Evolutionary conservation across 371 early-diverging fungal genomes (phyloP).

Genomic region (Mortierella sp.): DNA sequence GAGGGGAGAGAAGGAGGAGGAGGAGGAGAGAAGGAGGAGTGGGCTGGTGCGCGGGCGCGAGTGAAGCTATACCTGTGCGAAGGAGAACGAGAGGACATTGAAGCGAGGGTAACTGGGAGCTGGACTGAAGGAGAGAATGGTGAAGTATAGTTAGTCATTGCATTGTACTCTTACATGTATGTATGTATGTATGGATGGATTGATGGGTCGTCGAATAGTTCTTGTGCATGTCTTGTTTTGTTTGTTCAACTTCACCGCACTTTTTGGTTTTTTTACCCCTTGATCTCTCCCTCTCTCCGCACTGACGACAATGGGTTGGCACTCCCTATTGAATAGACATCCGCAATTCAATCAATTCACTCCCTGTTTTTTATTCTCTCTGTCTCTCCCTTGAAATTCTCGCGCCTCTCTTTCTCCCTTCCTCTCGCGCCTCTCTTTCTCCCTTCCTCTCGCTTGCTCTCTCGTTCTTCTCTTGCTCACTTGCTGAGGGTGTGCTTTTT

Average conservation of each 20-base stretch:
- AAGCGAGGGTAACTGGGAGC: too few species aligned
- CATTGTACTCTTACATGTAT: not conserved
- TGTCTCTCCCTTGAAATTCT: not conserved
- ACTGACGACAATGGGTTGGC: not conserved
- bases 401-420: not conserved
- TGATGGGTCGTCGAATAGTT: not conserved
- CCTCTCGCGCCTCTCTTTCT: not conserved
- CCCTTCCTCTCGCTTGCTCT: not conserved
- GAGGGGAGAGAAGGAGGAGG: not conserved
- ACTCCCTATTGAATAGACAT: not conserved
- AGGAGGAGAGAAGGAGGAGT: not conserved
- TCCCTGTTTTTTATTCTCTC: slow-evolving; percentile 6
- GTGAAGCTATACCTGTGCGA: not conserved
- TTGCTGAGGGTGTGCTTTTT: not conserved
- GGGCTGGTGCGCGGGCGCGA: slow-evolving; percentile 1
- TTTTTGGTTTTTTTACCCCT: not conserved
- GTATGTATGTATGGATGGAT: not conserved
- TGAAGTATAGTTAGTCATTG: not conserved
- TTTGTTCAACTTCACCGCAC: not conserved
- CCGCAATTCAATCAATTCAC: not conserved
- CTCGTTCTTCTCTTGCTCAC: not conserved
- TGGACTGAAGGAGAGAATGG: too few species aligned
- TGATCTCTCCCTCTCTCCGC: slow-evolving; percentile 17
- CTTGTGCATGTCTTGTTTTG: not conserved
- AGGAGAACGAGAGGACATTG: too few species aligned